Base-by-base conservation (phyloP, 2,329 filamentous ascomycete species). In the Onygena corvina region DNA sequence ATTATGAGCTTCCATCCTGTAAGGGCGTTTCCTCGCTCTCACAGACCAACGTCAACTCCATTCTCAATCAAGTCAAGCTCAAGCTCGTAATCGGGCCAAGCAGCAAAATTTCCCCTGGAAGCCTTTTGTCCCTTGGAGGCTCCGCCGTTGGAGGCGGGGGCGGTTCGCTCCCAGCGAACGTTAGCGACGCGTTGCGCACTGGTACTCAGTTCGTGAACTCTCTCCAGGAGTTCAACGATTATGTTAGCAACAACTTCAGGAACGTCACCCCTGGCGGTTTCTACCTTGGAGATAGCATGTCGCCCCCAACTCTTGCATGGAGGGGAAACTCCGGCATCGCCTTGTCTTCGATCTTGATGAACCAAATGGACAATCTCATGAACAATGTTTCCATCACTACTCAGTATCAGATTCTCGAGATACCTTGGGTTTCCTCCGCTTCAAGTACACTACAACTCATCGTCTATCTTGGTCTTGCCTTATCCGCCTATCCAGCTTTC, bases 401-500 rank as follows among this genome's bases (percentile, higher is more conserved):
- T 1, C 76, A 79, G 46, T 94, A 82, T 64, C 76, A 84, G 45
- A 69, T 77, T 9, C 94, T 95, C 59, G 86, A 86, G 54, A 75
- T 79, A 0, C 84, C 86, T 0, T 89, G 81, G 67, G 70, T 76
- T 21, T 79, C 84, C 0, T 72, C 72, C 16, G 78, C 80, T 6
- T 86, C 86, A 16, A 74, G 89, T 46, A 81, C 82, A 0, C 67
- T 94, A 20, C 86, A 93, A 61, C 72, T 94, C 14, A 78, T 90
- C 34, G 72, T 86, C 6, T 94, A 94, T 65, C 84, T 92, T 61
- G 80, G 83, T 11, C 73, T 95, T 6, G 85, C 83, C 1, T 80
- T 93, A 66, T 75, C 78, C 4, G 80, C 81, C 1, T 92, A 84
- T 58, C 87, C 89, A 0, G 86, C 83, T 11, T 89, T 95, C 71